These are phyloP conservation scores for Phytophthora megakarya DNA, from an alignment of 352 stramenopile genomes.

Conservation along the genomic window DNA sequence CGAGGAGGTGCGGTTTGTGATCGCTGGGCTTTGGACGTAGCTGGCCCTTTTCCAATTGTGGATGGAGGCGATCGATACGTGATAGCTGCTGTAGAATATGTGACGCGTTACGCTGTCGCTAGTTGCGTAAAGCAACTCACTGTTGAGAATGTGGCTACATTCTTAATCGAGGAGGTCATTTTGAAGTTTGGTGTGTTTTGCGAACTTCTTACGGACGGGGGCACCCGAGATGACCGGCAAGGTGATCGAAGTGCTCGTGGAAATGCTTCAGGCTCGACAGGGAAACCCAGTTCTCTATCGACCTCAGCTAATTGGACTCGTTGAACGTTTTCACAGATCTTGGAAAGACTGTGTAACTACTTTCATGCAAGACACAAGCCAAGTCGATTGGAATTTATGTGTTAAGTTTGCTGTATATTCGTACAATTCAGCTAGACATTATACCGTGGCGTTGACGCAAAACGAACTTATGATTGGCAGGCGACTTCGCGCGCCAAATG, in stretches of 20 bases:
- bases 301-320: constrained; percentile 16
- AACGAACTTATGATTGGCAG: constrained; percentile 3
- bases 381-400: neutral
- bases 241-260: neutral
- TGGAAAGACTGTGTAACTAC: constrained; percentile 17
- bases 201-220: constrained; percentile 12
- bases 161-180: too few relatives aligned
- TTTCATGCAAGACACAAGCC: neutral
- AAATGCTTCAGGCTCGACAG: neutral
- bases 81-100: too few relatives aligned
- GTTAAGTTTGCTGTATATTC: neutral
- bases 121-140: too few relatives aligned
- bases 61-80: too few relatives aligned
- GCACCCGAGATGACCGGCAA: constrained; percentile 4
- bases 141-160: too few relatives aligned
- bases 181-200: constrained; percentile 7
- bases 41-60: too few relatives aligned
- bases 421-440: neutral
- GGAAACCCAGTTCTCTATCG: constrained; percentile 11
- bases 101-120: too few relatives aligned
- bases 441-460: neutral
- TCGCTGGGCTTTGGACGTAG: too few relatives aligned
- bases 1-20: too few relatives aligned
- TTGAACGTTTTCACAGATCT: constrained; percentile 15
- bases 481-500: neutral